phyloP scores from a whole-genome alignment of 352 stramenopile genomes.

The Thalassiosira delicatula region DNA sequence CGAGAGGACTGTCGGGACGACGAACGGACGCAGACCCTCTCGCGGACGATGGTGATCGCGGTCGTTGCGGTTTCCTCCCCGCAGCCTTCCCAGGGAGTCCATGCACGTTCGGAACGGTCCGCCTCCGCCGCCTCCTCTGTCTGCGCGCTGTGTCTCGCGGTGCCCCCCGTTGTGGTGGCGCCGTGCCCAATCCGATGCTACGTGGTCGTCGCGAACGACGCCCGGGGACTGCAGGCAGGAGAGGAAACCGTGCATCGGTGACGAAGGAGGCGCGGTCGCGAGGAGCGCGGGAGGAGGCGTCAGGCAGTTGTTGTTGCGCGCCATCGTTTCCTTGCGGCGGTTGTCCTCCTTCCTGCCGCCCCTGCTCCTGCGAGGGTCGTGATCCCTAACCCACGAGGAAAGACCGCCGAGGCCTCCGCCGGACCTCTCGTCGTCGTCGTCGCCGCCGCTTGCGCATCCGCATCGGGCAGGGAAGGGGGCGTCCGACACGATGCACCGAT shows the following conservation, averaged over 20 bases:
- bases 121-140: too few species aligned
- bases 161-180: not conserved
- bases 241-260: not conserved
- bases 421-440: not conserved
- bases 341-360: not conserved
- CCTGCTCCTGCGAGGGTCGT: not conserved
- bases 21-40: conserved; percentile 61
- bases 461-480: conserved; percentile 56
- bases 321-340: not conserved
- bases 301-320: not conserved
- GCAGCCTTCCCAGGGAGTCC: too few species aligned
- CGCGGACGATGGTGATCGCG: not conserved
- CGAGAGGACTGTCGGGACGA: conserved; percentile 57
- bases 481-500: conserved; percentile 77
- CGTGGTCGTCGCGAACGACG: not conserved
- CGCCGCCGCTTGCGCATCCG: not conserved
- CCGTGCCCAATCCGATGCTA: not conserved
- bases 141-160: too few species aligned
- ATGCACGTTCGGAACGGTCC: too few species aligned
- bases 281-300: not conserved
- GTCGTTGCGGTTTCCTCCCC: too few species aligned
- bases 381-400: not conserved
- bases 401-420: not conserved
- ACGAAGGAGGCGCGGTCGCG: not conserved
- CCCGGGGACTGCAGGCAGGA: too few species aligned